phyloP scores from a whole-genome alignment of 331 rosid species.

The Spiraea crenata region DNA sequence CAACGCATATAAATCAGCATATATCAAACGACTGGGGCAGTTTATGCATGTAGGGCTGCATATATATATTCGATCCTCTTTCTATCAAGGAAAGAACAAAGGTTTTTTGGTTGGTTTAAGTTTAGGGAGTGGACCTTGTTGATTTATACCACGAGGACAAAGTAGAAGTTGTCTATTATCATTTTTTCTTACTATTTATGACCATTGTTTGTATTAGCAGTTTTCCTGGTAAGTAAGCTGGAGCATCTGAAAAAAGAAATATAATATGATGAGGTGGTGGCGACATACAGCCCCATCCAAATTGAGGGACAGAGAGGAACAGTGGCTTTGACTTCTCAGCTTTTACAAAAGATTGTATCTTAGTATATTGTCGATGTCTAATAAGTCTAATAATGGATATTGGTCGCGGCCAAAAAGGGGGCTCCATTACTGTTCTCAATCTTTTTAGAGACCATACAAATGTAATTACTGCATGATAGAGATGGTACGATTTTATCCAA shows the following conservation, averaged over 20 bases:
- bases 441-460: no score
- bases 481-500: no score
- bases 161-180: background rate
- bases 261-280: slow-evolving; percentile 1
- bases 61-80: background rate
- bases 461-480: no score
- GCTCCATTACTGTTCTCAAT: no score
- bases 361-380: background rate
- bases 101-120: background rate
- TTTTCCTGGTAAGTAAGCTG: slow-evolving; percentile 27
- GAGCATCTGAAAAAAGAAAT: slow-evolving; percentile 18
- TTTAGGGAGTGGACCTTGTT: background rate
- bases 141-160: slow-evolving; percentile 25
- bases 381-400: background rate
- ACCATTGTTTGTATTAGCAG: slow-evolving; percentile 23
- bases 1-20: background rate
- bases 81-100: no score
- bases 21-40: background rate
- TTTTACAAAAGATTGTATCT: background rate
- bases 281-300: slow-evolving; percentile 24
- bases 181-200: slow-evolving; percentile 28
- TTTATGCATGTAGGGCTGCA: background rate
- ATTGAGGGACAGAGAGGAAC: background rate
- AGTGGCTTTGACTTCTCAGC: slow-evolving; percentile 24
- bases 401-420: background rate